These are phyloP conservation scores for Cicer pinnatifidum DNA, from an alignment of 306 rosid species.

Conservation along the genomic window DNA sequence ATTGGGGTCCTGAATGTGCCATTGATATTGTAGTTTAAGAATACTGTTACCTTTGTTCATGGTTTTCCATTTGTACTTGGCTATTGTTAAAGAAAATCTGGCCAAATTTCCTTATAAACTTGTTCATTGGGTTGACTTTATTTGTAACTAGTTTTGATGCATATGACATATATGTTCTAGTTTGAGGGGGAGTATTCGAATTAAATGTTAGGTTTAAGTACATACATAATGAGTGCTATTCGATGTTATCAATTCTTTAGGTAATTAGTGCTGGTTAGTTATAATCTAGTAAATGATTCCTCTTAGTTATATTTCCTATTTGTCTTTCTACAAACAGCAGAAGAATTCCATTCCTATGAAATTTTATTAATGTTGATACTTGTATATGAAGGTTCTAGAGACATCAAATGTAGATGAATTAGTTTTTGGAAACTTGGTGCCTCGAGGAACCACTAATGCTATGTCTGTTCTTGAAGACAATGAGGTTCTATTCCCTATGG, in stretches of 20 bases:
- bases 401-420: slow-evolving; percentile 59
- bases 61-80: too few relatives aligned
- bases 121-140: too few relatives aligned
- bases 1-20: neutral
- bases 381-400: slow-evolving; percentile 55
- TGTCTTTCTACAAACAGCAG: slow-evolving; percentile 16
- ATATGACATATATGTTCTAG: too few relatives aligned
- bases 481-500: slow-evolving; percentile 71
- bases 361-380: slow-evolving; percentile 26
- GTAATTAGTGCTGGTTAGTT: neutral
- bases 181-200: too few relatives aligned
- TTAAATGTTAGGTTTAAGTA: neutral
- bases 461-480: slow-evolving; percentile 78
- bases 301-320: neutral
- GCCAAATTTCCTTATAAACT: too few relatives aligned
- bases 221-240: neutral
- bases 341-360: slow-evolving; percentile 21
- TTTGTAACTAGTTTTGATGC: too few relatives aligned
- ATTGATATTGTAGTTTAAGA: neutral
- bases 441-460: slow-evolving; percentile 61
- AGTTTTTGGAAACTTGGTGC: slow-evolving; percentile 78
- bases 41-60: neutral
- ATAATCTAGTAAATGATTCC: neutral
- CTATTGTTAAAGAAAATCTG: too few relatives aligned
- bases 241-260: neutral